Percentiles rank a stretch among this genome's conserved stretches.
Evolutionary conservation across 2,329 filamentous ascomycete species (phyloP).

Genomic region (Alternaria triticimaculans): DNA sequence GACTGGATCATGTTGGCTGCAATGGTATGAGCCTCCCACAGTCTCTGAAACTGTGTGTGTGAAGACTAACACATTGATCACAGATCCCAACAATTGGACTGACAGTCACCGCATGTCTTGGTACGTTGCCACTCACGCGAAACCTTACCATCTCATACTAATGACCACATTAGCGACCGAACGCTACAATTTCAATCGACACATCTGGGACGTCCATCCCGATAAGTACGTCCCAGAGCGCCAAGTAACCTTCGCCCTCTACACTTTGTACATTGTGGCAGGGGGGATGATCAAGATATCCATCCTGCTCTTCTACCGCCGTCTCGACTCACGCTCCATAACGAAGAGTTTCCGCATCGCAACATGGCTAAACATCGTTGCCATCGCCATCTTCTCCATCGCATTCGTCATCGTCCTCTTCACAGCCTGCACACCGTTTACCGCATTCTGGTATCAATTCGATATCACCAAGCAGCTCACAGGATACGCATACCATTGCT

Average conservation of each 20-base stretch:
- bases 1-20: constrained; percentile 27
- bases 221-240: constrained; percentile 8
- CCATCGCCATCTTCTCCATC: constrained; percentile 14
- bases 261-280: constrained; percentile 19
- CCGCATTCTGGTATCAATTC: constrained; percentile 27
- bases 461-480: constrained; percentile 5
- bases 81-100: constrained; percentile 6
- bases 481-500: constrained; percentile 18
- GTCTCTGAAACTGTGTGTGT: not conserved
- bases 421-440: constrained; percentile 16
- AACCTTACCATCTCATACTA: not conserved
- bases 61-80: not conserved
- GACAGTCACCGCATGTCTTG: not conserved
- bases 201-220: constrained; percentile 24
- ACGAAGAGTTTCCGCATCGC: constrained; percentile 16
- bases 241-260: constrained; percentile 22
- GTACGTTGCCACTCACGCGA: not conserved
- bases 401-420: constrained; percentile 19
- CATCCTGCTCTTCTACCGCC: constrained; percentile 32
- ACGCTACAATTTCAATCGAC: constrained; percentile 13
- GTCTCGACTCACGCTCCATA: constrained; percentile 18
- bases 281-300: constrained; percentile 31
- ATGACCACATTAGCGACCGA: constrained; percentile 1
- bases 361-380: constrained; percentile 22
- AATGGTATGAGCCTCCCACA: constrained; percentile 4